Conservation (phyloP, 805 yeast genomes). For the Candida alai region DNA sequence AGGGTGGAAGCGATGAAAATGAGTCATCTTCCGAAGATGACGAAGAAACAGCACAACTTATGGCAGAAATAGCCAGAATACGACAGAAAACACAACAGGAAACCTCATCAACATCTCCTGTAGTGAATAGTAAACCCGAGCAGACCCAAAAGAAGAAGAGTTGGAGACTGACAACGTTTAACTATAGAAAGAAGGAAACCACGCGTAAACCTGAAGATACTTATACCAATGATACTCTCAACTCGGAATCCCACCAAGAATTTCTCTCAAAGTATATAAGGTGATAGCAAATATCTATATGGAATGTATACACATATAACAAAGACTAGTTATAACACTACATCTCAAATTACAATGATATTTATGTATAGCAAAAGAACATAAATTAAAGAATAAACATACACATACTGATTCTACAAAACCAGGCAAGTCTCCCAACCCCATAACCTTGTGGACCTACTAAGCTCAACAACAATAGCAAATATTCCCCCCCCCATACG, state of each 20-base stretch:
- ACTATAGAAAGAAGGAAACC: constrained; percentile 11
- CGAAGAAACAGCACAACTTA: constrained; percentile 17
- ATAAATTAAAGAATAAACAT: no score
- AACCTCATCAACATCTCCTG: constrained; percentile 8
- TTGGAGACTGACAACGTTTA: constrained; percentile 29
- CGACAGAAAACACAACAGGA: constrained; percentile 17
- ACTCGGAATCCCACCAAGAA: constrained; percentile 32
- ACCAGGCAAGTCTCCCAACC: no score
- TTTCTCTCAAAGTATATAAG: constrained; percentile 33
- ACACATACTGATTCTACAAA: no score
- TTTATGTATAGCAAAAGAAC: no score
- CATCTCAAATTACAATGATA: no score
- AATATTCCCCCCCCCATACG: no score
- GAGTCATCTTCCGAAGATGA: constrained; percentile 9
- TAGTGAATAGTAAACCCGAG: not conserved
- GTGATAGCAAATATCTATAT: no score
- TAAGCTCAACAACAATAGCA: no score
- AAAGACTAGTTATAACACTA: no score
- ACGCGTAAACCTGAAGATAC: constrained; percentile 6
- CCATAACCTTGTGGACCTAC: no score
- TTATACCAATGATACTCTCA: constrained; percentile 31
- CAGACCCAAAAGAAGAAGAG: constrained; percentile 16
- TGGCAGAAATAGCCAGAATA: constrained; percentile 18
- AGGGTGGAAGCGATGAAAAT: constrained; percentile 5
- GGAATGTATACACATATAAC: no score